Evolutionary conservation across 352 stramenopile genomes (phyloP).

Genomic region (Phytophthora macrochlamydospora): DNA sequence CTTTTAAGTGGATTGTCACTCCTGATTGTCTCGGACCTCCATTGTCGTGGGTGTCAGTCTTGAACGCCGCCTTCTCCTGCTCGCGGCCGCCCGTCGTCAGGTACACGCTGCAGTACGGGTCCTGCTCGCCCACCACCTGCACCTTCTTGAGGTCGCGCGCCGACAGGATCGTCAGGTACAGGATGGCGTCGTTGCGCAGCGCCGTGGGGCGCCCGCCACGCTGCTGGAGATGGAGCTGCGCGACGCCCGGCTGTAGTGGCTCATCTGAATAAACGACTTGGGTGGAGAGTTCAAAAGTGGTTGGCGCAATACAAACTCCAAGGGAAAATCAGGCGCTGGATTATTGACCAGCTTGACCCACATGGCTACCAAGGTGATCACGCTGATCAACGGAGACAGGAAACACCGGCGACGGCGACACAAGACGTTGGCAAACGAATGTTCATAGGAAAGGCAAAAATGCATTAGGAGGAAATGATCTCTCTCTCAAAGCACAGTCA

Average conservation of each 20-base stretch:
- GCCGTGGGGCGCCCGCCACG: constrained; percentile 29
- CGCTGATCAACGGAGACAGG: neutral
- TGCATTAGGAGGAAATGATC: constrained; percentile 34
- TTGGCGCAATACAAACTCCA: neutral
- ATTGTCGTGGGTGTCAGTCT: constrained; percentile 77
- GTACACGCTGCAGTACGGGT: constrained; percentile 73
- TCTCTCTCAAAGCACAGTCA: constrained; percentile 22
- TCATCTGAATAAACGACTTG: constrained; percentile 6
- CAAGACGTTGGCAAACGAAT: neutral
- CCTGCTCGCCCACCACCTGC: constrained; percentile 73
- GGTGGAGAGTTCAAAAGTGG: neutral
- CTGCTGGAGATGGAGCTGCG: constrained; percentile 40
- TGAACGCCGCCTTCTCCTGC: constrained; percentile 59
- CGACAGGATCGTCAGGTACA: constrained; percentile 72
- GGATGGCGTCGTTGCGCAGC: constrained; percentile 71
- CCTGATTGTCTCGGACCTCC: constrained; percentile 38
- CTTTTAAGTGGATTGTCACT: neutral
- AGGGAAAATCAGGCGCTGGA: neutral
- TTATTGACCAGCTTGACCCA: neutral
- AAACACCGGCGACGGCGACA: neutral
- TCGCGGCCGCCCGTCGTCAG: constrained; percentile 62
- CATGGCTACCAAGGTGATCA: neutral
- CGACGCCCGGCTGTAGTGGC: constrained; percentile 21
- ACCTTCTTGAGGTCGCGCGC: constrained; percentile 72
- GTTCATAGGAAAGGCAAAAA: constrained; percentile 40